These are phyloP conservation scores for Globisporangium spinosum DNA, from an alignment of 352 stramenopile genomes.

Conservation along the genomic window DNA sequence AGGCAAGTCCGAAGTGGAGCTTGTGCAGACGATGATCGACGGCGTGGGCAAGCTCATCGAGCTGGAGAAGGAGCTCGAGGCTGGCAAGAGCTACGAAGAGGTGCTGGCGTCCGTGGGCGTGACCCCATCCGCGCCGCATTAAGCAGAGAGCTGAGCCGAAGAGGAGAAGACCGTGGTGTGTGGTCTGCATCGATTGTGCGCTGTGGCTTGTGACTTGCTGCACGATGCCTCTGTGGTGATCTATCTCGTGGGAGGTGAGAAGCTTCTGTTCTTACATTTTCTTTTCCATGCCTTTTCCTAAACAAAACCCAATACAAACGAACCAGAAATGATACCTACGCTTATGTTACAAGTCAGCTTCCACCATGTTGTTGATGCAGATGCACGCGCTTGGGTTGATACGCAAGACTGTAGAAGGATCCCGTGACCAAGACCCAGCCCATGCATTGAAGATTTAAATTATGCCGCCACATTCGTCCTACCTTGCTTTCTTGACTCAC, in stretches of 20 bases:
- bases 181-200: neutral
- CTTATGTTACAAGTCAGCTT: neutral
- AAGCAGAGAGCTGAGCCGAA: neutral
- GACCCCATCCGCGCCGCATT: conserved; percentile 15
- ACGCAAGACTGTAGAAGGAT: neutral
- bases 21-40: conserved; percentile 95
- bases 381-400: neutral
- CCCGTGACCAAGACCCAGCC: no score
- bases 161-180: neutral
- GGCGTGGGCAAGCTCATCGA: conserved; percentile 90
- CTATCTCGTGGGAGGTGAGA: neutral
- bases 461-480: neutral
- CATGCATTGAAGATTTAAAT: neutral
- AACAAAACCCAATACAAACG: neutral
- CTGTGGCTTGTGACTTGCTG: neutral
- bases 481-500: neutral
- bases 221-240: neutral
- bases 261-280: neutral
- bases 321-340: neutral
- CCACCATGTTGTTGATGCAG: neutral
- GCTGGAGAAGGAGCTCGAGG: conserved; percentile 87
- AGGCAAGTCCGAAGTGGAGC: conserved; percentile 91
- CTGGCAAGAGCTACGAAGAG: conserved; percentile 56
- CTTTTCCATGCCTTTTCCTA: neutral
- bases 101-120: conserved; percentile 57